Percentiles rank a stretch among this genome's conserved stretches.
Evolutionary conservation across 2,329 filamentous ascomycete species (phyloP).

Genomic region (Aspergillus nomiae): DNA sequence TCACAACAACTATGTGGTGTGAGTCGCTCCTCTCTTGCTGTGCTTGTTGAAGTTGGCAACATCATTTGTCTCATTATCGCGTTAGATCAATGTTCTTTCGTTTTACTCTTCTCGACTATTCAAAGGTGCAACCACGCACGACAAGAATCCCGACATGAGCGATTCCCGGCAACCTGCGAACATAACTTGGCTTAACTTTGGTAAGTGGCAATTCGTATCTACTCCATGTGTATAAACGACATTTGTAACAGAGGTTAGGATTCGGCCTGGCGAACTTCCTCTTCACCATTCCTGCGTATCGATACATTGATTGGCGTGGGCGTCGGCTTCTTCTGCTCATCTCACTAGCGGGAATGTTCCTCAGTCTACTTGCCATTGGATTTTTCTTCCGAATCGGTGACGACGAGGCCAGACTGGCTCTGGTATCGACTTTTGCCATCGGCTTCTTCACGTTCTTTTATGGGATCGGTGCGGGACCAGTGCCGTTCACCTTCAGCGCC

Average conservation of each 20-base stretch:
- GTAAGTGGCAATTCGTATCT: slow-evolving; percentile 8
- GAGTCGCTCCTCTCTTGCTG: not conserved
- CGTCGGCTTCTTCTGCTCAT: slow-evolving; percentile 29
- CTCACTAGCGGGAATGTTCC: slow-evolving; percentile 30
- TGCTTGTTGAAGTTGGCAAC: not conserved
- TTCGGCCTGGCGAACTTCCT: slow-evolving; percentile 33
- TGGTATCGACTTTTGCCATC: slow-evolving; percentile 25
- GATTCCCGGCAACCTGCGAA: not conserved
- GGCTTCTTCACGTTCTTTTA: slow-evolving; percentile 44
- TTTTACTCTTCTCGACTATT: slow-evolving; percentile 33
- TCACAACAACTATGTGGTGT: slow-evolving; percentile 35
- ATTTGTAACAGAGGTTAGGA: slow-evolving; percentile 8
- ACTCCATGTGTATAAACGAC: not conserved
- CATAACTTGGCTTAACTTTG: slow-evolving; percentile 25
- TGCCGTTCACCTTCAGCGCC: slow-evolving; percentile 27
- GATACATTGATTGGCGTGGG: slow-evolving; percentile 30
- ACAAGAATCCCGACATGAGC: slow-evolving; percentile 7
- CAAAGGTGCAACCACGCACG: not conserved
- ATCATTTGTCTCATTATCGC: not conserved
- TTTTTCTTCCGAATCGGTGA: slow-evolving; percentile 25
- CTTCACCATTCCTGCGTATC: slow-evolving; percentile 31
- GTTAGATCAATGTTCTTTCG: slow-evolving; percentile 31
- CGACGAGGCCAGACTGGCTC: slow-evolving; percentile 15
- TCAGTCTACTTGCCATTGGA: slow-evolving; percentile 26
- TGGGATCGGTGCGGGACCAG: slow-evolving; percentile 47